Evolutionary conservation across 371 early-diverging fungal genomes (phyloP).

Genomic region (Mucor lusitanicus): DNA sequence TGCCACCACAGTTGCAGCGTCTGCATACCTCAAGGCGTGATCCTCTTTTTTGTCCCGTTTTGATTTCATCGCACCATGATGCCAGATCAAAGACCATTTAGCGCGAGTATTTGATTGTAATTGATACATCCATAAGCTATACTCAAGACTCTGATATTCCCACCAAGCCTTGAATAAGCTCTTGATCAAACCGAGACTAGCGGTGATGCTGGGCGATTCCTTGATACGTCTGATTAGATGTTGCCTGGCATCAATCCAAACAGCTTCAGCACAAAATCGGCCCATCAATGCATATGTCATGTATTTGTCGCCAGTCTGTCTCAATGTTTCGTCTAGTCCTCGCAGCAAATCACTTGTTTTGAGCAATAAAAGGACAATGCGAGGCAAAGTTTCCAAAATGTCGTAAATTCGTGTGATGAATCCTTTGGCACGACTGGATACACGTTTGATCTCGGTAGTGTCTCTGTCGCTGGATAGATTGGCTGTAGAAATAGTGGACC

Average conservation of each 20-base stretch:
- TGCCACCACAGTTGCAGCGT: not conserved
- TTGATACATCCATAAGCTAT: conserved; percentile 13
- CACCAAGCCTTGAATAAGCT: conserved; percentile 14
- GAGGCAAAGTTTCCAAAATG: conserved; percentile 79
- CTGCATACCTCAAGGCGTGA: not conserved
- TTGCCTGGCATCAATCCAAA: conserved; percentile 40
- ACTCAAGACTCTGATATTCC: conserved; percentile 16
- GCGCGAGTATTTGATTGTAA: conserved; percentile 12
- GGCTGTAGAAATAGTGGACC: conserved; percentile 63
- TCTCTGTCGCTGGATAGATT: conserved; percentile 41
- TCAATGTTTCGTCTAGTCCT: conserved; percentile 55
- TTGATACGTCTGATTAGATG: conserved; percentile 27
- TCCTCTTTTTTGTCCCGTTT: not conserved
- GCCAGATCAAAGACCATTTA: conserved; percentile 16
- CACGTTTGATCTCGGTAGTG: conserved; percentile 47
- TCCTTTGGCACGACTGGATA: conserved; percentile 44
- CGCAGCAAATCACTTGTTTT: conserved; percentile 92
- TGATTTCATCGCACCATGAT: not conserved
- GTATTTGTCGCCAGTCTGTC: conserved; percentile 35
- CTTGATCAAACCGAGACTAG: not conserved
- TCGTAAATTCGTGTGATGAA: conserved; percentile 79
- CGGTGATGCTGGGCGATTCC: conserved; percentile 19
- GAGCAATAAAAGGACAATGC: conserved; percentile 79
- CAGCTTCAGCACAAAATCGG: conserved; percentile 57
- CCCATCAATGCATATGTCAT: conserved; percentile 63